These are phyloP conservation scores for Emmonsiellopsis sp. DNA, from an alignment of 2,329 filamentous ascomycete species.

Conservation along the genomic window DNA sequence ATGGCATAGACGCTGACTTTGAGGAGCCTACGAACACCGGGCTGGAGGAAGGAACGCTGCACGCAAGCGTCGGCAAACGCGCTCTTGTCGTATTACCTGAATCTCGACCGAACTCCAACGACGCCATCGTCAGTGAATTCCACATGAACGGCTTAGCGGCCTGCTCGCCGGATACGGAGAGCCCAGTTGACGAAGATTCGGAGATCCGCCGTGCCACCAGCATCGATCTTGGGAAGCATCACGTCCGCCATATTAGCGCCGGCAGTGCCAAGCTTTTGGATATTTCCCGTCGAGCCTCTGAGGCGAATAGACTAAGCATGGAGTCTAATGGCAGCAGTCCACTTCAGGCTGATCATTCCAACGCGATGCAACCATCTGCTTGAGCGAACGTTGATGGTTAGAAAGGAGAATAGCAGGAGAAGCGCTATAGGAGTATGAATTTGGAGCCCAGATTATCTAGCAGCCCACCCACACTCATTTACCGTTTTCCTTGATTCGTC, in stretches of 20 bases:
- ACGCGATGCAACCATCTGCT: background rate
- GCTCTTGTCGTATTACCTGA: conserved; percentile 55
- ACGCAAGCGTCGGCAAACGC: conserved; percentile 44
- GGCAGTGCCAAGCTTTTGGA: conserved; percentile 69
- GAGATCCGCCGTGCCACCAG: conserved; percentile 58
- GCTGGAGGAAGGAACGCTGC: conserved; percentile 35
- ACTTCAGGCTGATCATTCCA: background rate
- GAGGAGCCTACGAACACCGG: too few species aligned
- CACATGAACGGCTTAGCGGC: conserved; percentile 24
- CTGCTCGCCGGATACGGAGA: conserved; percentile 24
- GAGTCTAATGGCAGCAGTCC: conserved; percentile 6
- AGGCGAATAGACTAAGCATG: conserved; percentile 28
- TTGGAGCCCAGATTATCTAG: background rate
- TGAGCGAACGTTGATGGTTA: background rate
- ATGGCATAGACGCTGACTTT: too few species aligned
- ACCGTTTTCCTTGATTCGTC: conserved; percentile 13
- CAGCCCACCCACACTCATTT: conserved; percentile 20
- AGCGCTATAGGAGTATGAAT: background rate
- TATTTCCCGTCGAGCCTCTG: conserved; percentile 49
- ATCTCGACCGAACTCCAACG: conserved; percentile 50
- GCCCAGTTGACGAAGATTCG: conserved; percentile 21
- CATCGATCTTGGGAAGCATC: conserved; percentile 55
- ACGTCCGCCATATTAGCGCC: conserved; percentile 63
- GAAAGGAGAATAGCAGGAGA: background rate
- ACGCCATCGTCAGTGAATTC: conserved; percentile 49